Base-by-base conservation (phyloP, 73 alveolate genomes). In the Diophrys appendiculata region DNA sequence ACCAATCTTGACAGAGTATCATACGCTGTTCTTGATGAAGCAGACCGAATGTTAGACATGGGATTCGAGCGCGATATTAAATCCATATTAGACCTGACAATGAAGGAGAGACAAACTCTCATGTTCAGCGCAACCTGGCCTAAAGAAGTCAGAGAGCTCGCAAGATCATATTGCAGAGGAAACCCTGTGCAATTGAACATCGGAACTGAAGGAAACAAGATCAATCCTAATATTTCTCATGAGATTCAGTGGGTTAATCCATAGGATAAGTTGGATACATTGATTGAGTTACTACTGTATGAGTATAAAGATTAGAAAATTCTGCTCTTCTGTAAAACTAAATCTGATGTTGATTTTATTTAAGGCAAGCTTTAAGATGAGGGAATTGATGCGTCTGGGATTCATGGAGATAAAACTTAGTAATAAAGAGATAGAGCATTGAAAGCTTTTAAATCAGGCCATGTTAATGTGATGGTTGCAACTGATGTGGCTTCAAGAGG, bases 401-500 rank as follows among this genome's bases (percentile, higher is more conserved):
- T 97, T 60, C 98, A 96, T 82, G 99, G 99, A 0, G 98, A 97
- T 31, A 92, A 92, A 92, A 99, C 96, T 79, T 96, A 96, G 68
- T 93, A 90, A 65, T 99, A 97, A 77, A 87, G 99, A 88, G 97
- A 90, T 43, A 90, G 80, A 79, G 91, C 97, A 60, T 82, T 96
- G 33, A 88, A 86, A 60, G 98, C 92, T 73, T 97, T 97, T 79
- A 95, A 96, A 77, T 90, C 96, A 73, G 98, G 98, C 2, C 87
- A 88, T 35, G 86, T 94, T 81, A 96, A 83, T 67, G 90, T 97
- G n/a, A 83, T 97, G 95, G 96, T 97, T n/a, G 98, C 99, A 25
- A 97, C 99, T 2, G 91, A 98, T 68, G 93, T 97, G 29, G 88
- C 95, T 65, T 97, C 99, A 25, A 87, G 99, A 78, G 99, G 99